Evolutionary conservation across 345 rosid genomes (phyloP), one percentile per base, ranked within the genome.

Genomic region (Hirschfeldia incana): DNA sequence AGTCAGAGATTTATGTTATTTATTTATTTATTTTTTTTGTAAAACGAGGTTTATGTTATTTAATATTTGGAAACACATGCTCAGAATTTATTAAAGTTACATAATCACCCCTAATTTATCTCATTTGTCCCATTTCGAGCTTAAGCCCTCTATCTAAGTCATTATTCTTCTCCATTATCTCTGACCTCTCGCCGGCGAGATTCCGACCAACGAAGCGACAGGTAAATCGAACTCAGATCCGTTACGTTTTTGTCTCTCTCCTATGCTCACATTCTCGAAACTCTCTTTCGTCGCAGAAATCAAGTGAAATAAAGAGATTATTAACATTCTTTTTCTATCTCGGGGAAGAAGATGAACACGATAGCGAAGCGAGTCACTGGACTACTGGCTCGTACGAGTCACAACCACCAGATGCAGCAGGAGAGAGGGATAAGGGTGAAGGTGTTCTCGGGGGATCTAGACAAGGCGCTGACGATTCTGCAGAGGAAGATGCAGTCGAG

Each of bases 401-500:
- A 67, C 1, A 53, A 30, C 59, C 86, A 77, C 21, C 21, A 21
- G 77, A 42, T 67, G 44, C 94, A 90, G 73, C 97, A 92, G 42
- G 85, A 81, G 83, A 73, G 98, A 76, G 97, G 98, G 73, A 94
- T 94, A 53, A 80, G 98, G 28, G 97, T 92, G 81, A 86, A 85
- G 88, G 98, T 92, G 11, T 1, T 16, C 6, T 21, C 85, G 6
- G 94, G 95, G 29, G 88, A 89, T 79, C 76, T 94, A 69, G 98
- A 94, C 62, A 84, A 65, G 27, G 98, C 97, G 51, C 83, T 94
- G 74, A 13, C 76, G 49, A 6, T 82, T 0, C 71, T 94, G 94
- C 95, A 93, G 90, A 86, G 87, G 81, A 83, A 84, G 87, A 94
- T 94, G 98, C 85, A 78, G 28, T 84, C 92, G 6, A 92, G 98